These are phyloP conservation scores for Thielaviopsis populi DNA, from an alignment of 2,329 filamentous ascomycete species.

Conservation along the genomic window DNA sequence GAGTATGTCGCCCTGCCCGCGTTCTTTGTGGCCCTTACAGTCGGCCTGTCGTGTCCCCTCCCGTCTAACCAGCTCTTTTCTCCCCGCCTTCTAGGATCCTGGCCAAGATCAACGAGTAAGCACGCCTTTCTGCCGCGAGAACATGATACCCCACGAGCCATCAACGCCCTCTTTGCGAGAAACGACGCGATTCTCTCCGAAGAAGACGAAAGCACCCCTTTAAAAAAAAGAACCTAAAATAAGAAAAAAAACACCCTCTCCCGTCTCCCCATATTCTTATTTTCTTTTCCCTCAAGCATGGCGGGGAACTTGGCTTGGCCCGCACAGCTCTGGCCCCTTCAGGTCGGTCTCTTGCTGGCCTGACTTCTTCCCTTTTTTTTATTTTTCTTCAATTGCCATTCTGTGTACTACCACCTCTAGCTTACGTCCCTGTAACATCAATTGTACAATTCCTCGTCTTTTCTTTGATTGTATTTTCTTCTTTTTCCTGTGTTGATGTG, in stretches of 20 bases:
- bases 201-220: not conserved
- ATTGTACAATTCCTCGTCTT: slow-evolving; percentile 3
- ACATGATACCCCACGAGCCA: slow-evolving; percentile 13
- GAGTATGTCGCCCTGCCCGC: slow-evolving; percentile 56
- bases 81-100: slow-evolving; percentile 51
- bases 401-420: slow-evolving; percentile 9
- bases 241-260: not conserved
- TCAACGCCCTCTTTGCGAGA: slow-evolving; percentile 4
- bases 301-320: not conserved
- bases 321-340: not conserved
- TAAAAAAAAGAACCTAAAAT: not conserved
- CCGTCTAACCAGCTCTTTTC: not conserved
- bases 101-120: slow-evolving; percentile 94
- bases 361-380: not conserved
- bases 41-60: not conserved
- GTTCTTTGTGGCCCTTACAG: not conserved
- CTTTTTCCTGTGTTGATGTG: not conserved
- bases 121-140: not conserved
- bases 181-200: not conserved
- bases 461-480: not conserved
- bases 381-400: too few relatives aligned
- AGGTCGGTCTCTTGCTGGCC: slow-evolving; percentile 12
- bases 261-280: slow-evolving; percentile 17
- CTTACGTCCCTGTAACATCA: slow-evolving; percentile 1
- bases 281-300: slow-evolving; percentile 17